Conservation (phyloP, 805 yeast species). For the Teunomyces funiuensis region DNA sequence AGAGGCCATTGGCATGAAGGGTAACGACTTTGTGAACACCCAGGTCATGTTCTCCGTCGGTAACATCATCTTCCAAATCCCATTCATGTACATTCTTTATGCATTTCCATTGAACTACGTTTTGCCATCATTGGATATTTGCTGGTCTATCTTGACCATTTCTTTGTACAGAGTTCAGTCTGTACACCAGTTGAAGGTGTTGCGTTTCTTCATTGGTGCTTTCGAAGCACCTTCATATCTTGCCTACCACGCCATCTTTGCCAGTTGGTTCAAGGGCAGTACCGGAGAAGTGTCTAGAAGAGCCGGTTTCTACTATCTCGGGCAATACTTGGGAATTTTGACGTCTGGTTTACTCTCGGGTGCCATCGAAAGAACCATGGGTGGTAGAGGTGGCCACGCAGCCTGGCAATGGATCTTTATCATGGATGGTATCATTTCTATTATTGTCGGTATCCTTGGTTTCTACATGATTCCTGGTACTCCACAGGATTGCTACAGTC, state of each 20-base stretch:
- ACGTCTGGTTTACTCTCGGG: conserved; percentile 66
- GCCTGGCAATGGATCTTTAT: conserved; percentile 79
- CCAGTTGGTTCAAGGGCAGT: conserved; percentile 16
- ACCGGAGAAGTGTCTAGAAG: conserved; percentile 57
- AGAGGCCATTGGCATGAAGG: conserved; percentile 54
- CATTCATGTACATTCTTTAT: conserved; percentile 58
- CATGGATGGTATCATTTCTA: conserved; percentile 59
- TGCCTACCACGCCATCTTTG: conserved; percentile 40
- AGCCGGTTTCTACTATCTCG: conserved; percentile 60
- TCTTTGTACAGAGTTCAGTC: conserved; percentile 50
- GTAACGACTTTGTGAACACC: conserved; percentile 61
- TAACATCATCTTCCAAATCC: conserved; percentile 58
- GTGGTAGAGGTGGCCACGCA: conserved; percentile 51
- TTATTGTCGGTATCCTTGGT: conserved; percentile 58
- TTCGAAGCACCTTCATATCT: conserved; percentile 62
- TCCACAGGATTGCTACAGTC: conserved; percentile 45
- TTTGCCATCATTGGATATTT: conserved; percentile 55
- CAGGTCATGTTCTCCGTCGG: conserved; percentile 62
- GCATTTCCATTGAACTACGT: conserved; percentile 54
- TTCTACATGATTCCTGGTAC: conserved; percentile 64
- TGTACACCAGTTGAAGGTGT: conserved; percentile 54
- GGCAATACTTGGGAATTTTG: conserved; percentile 61
- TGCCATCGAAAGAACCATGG: conserved; percentile 46
- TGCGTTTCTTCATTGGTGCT: conserved; percentile 66
- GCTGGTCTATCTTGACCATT: conserved; percentile 69